Evolutionary conservation across 2,329 filamentous ascomycete species (phyloP).

Genomic region (Ophiostoma pallidulum): DNA sequence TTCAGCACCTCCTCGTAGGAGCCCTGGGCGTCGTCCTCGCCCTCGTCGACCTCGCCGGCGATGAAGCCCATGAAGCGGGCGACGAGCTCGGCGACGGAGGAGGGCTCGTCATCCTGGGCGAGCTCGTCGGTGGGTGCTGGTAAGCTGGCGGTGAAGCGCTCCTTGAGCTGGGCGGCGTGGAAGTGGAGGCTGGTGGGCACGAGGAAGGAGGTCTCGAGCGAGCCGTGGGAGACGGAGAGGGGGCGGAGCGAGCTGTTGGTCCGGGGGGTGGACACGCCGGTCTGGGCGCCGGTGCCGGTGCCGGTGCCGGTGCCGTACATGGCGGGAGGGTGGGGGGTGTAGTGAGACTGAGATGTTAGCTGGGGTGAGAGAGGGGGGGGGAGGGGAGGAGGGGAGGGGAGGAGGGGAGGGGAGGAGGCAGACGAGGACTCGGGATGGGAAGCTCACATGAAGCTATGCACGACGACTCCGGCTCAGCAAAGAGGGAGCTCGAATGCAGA

Average conservation of each 20-base stretch:
- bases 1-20: constrained; percentile 90
- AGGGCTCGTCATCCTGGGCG: constrained; percentile 97
- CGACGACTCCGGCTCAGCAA: constrained; percentile 18
- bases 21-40: constrained; percentile 79
- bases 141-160: constrained; percentile 75
- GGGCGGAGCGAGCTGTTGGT: constrained; percentile 88
- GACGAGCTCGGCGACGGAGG: constrained; percentile 84
- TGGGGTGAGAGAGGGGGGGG: not conserved
- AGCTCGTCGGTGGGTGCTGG: constrained; percentile 92
- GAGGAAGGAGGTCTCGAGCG: constrained; percentile 91
- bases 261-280: constrained; percentile 92
- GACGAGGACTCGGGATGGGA: not conserved
- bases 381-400: not conserved
- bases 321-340: constrained; percentile 19
- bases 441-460: constrained; percentile 9
- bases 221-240: constrained; percentile 82
- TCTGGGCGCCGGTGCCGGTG: constrained; percentile 73
- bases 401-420: not conserved
- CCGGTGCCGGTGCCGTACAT: constrained; percentile 83
- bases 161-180: constrained; percentile 89
- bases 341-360: too few relatives aligned
- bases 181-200: constrained; percentile 94
- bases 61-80: constrained; percentile 89
- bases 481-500: constrained; percentile 16
- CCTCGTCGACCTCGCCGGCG: constrained; percentile 80